Evolutionary conservation across 2,329 filamentous ascomycete species (phyloP), one percentile per base, ranked within the genome.

Genomic region (Fusarium incarnatum): DNA sequence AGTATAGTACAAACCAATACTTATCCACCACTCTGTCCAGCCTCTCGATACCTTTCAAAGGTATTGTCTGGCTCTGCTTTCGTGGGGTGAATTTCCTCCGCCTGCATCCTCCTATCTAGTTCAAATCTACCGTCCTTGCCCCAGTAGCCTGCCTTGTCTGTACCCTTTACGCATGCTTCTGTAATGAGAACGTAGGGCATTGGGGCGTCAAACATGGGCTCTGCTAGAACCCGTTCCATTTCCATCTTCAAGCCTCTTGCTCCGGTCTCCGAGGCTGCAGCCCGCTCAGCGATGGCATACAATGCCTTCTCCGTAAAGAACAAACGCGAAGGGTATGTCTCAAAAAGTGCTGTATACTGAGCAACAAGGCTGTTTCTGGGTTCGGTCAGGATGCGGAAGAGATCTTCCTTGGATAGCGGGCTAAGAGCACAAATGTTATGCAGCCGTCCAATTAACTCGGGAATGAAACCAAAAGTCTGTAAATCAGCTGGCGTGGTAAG

Each of bases 381-480:
- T 78, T 98, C 95, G 0, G 94, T 98, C 41, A 99, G 86, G 67
- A 99, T 96, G 55, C 94, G 90, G 55, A 95, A 89, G 15, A 99
- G 88, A 63, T 91, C 88, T 25, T 84, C 77, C 16, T 86, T 82
- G 3, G 87, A 88, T 1, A 99, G 85, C 0, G 94, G 90, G 16
- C 93, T 91, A 0, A 99, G 87, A 0, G 96, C 93, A 65, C 94
- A 94, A 50, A 94, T 92, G 62, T 97, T 93, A 55, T 97, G 95
- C 49, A 99, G 89, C 20, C 96, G 92, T n/a, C 96, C 96, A 56
- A 98, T 92, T n/a, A 98, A 85, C 81, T 98, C 94, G 1, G 94
- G 94, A 56, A 98, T 98, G 77, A 98, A 93, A 16, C 94, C 95
- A 76, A 94, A 98, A 45, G 86, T 88, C 79, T 97, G 93, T 3